Conservation (phyloP, 192 early-diverging fungal genomes). For the Coemansia sp. region DNA sequence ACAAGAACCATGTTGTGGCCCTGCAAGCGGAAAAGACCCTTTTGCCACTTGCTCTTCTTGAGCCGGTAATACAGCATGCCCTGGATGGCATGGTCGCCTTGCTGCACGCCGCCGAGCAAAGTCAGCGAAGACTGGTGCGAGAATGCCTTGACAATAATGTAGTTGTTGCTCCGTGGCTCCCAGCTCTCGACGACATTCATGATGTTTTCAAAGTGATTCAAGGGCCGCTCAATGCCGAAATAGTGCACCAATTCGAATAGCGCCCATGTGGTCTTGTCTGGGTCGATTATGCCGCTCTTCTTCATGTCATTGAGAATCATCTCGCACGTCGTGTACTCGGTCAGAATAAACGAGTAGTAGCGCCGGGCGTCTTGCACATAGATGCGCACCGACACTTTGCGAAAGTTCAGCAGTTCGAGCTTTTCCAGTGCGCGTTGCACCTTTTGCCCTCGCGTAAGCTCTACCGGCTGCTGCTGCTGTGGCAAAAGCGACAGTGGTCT, state of each 20-base stretch:
- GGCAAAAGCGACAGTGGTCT: background rate
- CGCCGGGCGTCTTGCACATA: constrained; percentile 79
- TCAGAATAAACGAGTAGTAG: constrained; percentile 80
- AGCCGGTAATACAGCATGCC: constrained; percentile 74
- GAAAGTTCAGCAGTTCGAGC: constrained; percentile 42
- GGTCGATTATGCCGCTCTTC: constrained; percentile 60
- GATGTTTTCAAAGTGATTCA: constrained; percentile 89
- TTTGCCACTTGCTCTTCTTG: constrained; percentile 86
- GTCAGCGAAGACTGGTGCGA: constrained; percentile 33
- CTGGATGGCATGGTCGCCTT: constrained; percentile 54
- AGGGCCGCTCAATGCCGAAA: constrained; percentile 83
- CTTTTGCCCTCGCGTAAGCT: constrained; percentile 51
- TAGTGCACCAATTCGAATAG: constrained; percentile 91
- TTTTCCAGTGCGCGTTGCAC: constrained; percentile 51
- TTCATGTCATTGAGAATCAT: constrained; percentile 73
- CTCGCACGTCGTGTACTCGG: constrained; percentile 69
- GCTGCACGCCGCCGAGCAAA: constrained; percentile 32
- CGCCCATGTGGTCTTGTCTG: constrained; percentile 66
- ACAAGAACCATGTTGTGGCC: constrained; percentile 39
- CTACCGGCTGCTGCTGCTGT: constrained; percentile 18
- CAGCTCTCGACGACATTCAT: constrained; percentile 80
- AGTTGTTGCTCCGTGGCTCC: constrained; percentile 76
- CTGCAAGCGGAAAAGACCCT: constrained; percentile 66
- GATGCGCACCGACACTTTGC: constrained; percentile 73
- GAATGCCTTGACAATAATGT: constrained; percentile 76